Evolutionary conservation across 2,329 filamentous ascomycete species (phyloP).

Genomic region (Talaromyces sp.): DNA sequence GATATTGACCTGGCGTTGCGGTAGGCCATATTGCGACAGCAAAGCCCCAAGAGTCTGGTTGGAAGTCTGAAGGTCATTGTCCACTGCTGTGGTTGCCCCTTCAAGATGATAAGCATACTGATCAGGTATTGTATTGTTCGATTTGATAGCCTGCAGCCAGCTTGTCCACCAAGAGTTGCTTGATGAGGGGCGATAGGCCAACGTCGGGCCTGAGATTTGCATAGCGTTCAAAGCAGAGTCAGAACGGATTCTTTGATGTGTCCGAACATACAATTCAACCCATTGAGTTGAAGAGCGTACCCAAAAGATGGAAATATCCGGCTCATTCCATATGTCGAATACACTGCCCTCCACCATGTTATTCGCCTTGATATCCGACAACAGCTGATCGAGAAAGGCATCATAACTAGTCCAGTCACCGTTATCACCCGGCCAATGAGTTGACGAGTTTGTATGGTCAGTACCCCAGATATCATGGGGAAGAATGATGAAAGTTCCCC

Average conservation of each 20-base stretch:
- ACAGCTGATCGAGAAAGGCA: slow-evolving; percentile 19
- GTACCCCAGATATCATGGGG: slow-evolving; percentile 50
- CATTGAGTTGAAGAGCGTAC: slow-evolving; percentile 37
- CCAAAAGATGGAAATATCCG: slow-evolving; percentile 45
- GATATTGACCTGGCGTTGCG: slow-evolving; percentile 42
- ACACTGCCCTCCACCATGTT: slow-evolving; percentile 37
- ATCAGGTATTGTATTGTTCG: slow-evolving; percentile 42
- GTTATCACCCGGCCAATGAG: slow-evolving; percentile 49
- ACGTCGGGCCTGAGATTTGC: slow-evolving; percentile 40
- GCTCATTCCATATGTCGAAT: slow-evolving; percentile 56
- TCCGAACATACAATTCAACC: slow-evolving; percentile 41
- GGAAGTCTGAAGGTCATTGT: slow-evolving; percentile 29
- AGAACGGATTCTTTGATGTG: slow-evolving; percentile 39
- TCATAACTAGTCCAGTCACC: slow-evolving; percentile 43
- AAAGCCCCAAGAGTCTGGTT: slow-evolving; percentile 27
- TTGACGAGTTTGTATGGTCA: slow-evolving; percentile 40
- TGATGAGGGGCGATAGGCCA: slow-evolving; percentile 30
- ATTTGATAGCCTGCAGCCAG: slow-evolving; percentile 34
- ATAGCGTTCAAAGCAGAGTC: slow-evolving; percentile 22
- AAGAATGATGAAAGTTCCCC: slow-evolving; percentile 45
- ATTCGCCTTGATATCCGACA: slow-evolving; percentile 23
- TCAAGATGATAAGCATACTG: slow-evolving; percentile 48
- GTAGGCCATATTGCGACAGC: slow-evolving; percentile 29
- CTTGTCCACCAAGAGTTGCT: slow-evolving; percentile 41
- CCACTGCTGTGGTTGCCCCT: slow-evolving; percentile 23